Percentiles rank a stretch among this genome's conserved stretches.
Evolutionary conservation across 345 rosid genomes (phyloP).

Genomic region (Dipteronia sinensis): DNA sequence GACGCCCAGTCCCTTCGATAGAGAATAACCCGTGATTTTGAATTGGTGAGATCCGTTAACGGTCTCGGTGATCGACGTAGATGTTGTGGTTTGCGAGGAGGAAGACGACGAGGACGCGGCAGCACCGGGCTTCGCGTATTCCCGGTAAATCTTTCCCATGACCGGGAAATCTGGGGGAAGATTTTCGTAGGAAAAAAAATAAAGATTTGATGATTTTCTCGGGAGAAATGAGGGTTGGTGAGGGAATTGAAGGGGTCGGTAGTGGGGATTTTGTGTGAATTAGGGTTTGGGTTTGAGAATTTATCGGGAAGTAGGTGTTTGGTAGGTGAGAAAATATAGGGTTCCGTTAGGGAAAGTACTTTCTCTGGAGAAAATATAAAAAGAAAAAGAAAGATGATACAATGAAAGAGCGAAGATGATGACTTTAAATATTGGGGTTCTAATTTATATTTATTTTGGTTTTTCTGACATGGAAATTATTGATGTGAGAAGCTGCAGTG

Average conservation of each 20-base stretch:
- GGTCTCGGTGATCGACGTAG: conserved; percentile 62
- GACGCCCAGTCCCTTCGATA: conserved; percentile 66
- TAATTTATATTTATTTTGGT: neutral
- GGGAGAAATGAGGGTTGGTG: neutral
- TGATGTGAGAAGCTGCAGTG: too few relatives aligned
- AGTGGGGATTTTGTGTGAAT: neutral
- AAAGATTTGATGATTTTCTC: neutral
- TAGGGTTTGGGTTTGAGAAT: neutral
- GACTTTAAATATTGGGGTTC: neutral
- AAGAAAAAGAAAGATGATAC: neutral
- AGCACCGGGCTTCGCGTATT: conserved; percentile 28
- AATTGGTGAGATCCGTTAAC: conserved; percentile 74
- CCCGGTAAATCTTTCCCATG: conserved; percentile 48
- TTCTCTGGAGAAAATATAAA: neutral
- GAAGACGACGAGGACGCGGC: conserved; percentile 30
- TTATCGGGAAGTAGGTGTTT: conserved; percentile 15
- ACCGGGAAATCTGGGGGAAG: conserved; percentile 5
- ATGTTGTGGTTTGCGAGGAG: conserved; percentile 33
- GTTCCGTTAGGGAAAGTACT: conserved; percentile 10
- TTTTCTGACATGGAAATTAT: too few relatives aligned
- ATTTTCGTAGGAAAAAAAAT: neutral
- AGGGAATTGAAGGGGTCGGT: neutral
- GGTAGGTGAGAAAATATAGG: conserved; percentile 33
- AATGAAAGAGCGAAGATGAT: conserved; percentile 12
- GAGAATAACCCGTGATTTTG: conserved; percentile 62